These are phyloP conservation scores for Pseudogymnoascus sp. DNA, from an alignment of 2,329 filamentous ascomycete genomes.

Conservation along the genomic window DNA sequence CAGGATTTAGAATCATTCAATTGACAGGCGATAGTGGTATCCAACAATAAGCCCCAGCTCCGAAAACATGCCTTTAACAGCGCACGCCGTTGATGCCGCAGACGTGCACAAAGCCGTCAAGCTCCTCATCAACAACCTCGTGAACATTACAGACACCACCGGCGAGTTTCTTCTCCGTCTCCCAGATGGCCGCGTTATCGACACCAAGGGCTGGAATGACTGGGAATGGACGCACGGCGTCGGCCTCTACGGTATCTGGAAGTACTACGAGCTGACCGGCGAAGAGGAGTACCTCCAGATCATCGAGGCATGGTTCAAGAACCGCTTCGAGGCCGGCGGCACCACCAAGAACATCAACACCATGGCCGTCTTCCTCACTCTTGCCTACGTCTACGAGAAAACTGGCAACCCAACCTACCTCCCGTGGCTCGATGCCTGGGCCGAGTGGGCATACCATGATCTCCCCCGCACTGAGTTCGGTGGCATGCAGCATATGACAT, in stretches of 20 bases:
- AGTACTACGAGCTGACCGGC: constrained; percentile 68
- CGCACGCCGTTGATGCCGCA: constrained; percentile 32
- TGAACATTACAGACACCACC: constrained; percentile 69
- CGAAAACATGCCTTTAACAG: constrained; percentile 29
- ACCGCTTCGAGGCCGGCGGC: constrained; percentile 27
- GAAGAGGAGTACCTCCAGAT: constrained; percentile 51
- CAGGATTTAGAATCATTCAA: neutral
- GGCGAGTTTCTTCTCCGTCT: constrained; percentile 66
- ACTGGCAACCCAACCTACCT: constrained; percentile 60
- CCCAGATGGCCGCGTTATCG: constrained; percentile 65
- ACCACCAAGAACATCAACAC: constrained; percentile 85
- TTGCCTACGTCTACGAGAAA: constrained; percentile 71
- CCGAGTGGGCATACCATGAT: constrained; percentile 74
- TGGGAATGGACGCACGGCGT: constrained; percentile 82
- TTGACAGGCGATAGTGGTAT: neutral
- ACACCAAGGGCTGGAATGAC: constrained; percentile 76
- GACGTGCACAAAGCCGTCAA: constrained; percentile 49
- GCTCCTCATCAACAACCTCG: constrained; percentile 61
- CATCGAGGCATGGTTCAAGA: constrained; percentile 66
- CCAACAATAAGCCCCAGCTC: neutral
- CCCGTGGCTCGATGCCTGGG: constrained; percentile 74
- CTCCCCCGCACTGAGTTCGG: constrained; percentile 62
- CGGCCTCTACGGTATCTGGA: constrained; percentile 72
- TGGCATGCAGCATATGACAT: constrained; percentile 30
- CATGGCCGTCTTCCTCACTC: constrained; percentile 68